phyloP scores from a whole-genome alignment of 1,139 yeast genomes.

The Protomyces inouyei region DNA sequence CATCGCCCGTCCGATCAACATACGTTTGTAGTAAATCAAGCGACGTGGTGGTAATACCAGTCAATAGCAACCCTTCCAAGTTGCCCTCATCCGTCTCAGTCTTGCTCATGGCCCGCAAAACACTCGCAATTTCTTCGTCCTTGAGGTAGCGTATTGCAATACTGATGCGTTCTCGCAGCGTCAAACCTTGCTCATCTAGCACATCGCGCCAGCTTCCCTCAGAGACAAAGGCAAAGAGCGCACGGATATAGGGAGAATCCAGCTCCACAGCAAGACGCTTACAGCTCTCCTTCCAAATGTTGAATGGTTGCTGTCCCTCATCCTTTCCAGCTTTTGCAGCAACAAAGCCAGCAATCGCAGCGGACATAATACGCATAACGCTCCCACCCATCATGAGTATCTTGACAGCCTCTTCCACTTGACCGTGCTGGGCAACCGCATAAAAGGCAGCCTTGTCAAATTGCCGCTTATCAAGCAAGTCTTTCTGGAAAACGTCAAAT shows the following conservation, averaged over 20 bases:
- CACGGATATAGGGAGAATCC: slow-evolving; percentile 83
- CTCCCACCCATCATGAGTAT: slow-evolving; percentile 57
- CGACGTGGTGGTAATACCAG: slow-evolving; percentile 83
- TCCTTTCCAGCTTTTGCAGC: background rate
- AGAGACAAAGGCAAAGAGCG: slow-evolving; percentile 87
- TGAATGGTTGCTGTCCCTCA: background rate
- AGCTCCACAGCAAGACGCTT: slow-evolving; percentile 79
- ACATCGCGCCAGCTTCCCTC: slow-evolving; percentile 98
- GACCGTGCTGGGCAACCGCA: slow-evolving; percentile 87
- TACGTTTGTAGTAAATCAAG: slow-evolving; percentile 77
- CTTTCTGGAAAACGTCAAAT: slow-evolving; percentile 62
- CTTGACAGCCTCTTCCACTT: slow-evolving; percentile 72
- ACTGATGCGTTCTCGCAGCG: slow-evolving; percentile 81
- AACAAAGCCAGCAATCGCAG: background rate
- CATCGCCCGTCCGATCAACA: slow-evolving; percentile 84
- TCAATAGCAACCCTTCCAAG: slow-evolving; percentile 79
- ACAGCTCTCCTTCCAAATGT: slow-evolving; percentile 76
- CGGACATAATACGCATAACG: slow-evolving; percentile 66
- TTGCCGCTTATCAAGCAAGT: slow-evolving; percentile 45
- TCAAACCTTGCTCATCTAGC: slow-evolving; percentile 80
- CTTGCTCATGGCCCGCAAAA: slow-evolving; percentile 56
- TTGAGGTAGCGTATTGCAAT: slow-evolving; percentile 81
- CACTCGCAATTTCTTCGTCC: slow-evolving; percentile 42
- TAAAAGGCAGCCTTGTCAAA: slow-evolving; percentile 94
- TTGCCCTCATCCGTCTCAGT: slow-evolving; percentile 74